phyloP scores from a whole-genome alignment of 257 asterid species.

The Oldenlandia corymbosa region DNA sequence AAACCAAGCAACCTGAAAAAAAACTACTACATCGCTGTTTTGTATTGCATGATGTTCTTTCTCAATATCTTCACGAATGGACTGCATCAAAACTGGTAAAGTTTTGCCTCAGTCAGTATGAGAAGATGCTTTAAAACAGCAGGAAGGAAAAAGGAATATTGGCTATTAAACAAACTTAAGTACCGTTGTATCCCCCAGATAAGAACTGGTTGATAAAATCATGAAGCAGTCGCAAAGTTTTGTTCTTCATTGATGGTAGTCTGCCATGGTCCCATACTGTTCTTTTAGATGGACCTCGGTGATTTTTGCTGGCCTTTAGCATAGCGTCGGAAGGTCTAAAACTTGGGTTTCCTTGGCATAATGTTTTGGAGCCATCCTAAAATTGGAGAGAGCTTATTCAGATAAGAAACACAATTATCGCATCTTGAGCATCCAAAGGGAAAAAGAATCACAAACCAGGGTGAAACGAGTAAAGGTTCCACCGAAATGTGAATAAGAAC shows the following conservation, averaged over 20 bases:
- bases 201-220: conserved; percentile 73
- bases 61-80: conserved; percentile 78
- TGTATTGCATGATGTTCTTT: conserved; percentile 73
- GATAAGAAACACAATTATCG: conserved; percentile 11
- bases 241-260: conserved; percentile 49
- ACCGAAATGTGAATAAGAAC: conserved; percentile 63
- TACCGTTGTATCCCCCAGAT: conserved; percentile 87
- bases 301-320: conserved; percentile 54
- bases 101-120: conserved; percentile 17
- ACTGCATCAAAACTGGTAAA: conserved; percentile 66
- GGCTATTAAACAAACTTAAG: conserved; percentile 6
- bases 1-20: conserved; percentile 81
- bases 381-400: conserved; percentile 8
- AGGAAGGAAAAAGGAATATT: conserved; percentile 15
- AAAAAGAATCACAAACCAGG: conserved; percentile 48
- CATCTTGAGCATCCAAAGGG: conserved; percentile 3
- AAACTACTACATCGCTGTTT: conserved; percentile 56
- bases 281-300: conserved; percentile 69
- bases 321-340: conserved; percentile 52
- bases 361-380: conserved; percentile 97
- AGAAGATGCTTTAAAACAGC: conserved; percentile 20
- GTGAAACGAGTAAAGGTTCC: conserved; percentile 84
- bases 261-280: conserved; percentile 64
- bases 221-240: conserved; percentile 47
- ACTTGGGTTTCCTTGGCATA: conserved; percentile 76